A percentile compares a stretch with the other conserved stretches of the same genome.
These are phyloP conservation scores for Syncephalastrum sp. DNA, from an alignment of 371 early-diverging fungal genomes.

Conservation along the genomic window DNA sequence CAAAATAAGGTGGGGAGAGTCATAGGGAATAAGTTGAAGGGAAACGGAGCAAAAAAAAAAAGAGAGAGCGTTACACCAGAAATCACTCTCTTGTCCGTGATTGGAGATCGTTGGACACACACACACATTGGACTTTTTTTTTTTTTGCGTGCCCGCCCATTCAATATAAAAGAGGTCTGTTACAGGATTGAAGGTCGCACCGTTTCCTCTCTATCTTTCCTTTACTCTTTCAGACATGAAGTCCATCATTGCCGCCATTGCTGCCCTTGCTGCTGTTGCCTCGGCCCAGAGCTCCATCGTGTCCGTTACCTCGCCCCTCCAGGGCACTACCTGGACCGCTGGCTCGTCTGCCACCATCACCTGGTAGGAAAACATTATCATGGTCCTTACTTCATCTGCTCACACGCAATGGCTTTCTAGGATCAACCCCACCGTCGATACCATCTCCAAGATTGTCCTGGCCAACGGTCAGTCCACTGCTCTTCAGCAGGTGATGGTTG, in stretches of 20 bases:
- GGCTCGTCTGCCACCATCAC: slow-evolving; percentile 33
- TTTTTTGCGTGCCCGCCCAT: too few species aligned
- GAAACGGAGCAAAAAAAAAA: too few species aligned
- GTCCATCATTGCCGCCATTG: slow-evolving; percentile 35
- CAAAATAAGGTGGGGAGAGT: too few species aligned
- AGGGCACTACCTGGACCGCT: slow-evolving; percentile 32
- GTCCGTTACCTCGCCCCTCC: slow-evolving; percentile 35
- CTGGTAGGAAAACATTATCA: slow-evolving; percentile 23
- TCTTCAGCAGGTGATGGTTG: slow-evolving; percentile 18
- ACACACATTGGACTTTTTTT: too few species aligned
- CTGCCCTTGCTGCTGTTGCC: slow-evolving; percentile 32
- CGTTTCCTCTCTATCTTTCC: too few species aligned
- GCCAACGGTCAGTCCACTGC: slow-evolving; percentile 22
- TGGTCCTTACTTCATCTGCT: not conserved
- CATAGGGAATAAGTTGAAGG: too few species aligned
- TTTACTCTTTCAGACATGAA: slow-evolving; percentile 9
- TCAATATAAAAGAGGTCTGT: too few species aligned
- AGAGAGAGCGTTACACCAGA: too few species aligned
- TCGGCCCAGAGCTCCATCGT: slow-evolving; percentile 21
- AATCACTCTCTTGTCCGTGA: too few species aligned
- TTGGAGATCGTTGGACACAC: too few species aligned
- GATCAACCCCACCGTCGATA: slow-evolving; percentile 25
- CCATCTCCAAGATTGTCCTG: slow-evolving; percentile 40
- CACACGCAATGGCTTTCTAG: slow-evolving; percentile 3
- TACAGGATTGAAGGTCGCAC: too few species aligned